Evolutionary conservation across 2,329 filamentous ascomycete genomes (phyloP).

Genomic region (Triangularia verruculosa): DNA sequence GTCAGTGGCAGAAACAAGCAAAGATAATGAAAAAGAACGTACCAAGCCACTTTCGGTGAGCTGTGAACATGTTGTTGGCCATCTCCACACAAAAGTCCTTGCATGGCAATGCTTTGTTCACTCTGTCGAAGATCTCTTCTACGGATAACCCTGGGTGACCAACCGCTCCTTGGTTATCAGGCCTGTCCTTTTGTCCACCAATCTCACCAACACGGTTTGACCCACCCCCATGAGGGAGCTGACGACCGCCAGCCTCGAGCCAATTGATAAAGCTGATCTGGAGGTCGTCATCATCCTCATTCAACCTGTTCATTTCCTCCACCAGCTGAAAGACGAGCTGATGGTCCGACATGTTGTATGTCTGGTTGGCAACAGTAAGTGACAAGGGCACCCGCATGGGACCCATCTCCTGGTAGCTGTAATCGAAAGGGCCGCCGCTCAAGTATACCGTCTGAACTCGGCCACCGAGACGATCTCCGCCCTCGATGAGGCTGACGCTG

Average conservation of each 20-base stretch:
- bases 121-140: constrained; percentile 35
- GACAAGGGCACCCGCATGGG: constrained; percentile 62
- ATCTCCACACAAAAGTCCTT: constrained; percentile 37
- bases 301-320: constrained; percentile 57
- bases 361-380: constrained; percentile 51
- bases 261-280: constrained; percentile 61
- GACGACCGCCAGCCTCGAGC: constrained; percentile 55
- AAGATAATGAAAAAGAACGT: constrained; percentile 1
- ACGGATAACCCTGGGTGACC: constrained; percentile 35
- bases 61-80: constrained; percentile 43
- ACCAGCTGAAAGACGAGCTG: constrained; percentile 63
- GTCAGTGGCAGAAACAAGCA: not conserved
- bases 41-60: constrained; percentile 40
- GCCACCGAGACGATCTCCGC: constrained; percentile 58
- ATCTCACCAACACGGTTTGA: constrained; percentile 1
- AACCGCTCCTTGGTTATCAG: constrained; percentile 50
- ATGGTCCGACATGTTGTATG: constrained; percentile 58
- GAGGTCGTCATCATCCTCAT: constrained; percentile 45
- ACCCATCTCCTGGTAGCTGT: constrained; percentile 65
- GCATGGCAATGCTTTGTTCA: constrained; percentile 37
- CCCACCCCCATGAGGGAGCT: constrained; percentile 39
- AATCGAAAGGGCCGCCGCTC: constrained; percentile 55
- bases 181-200: constrained; percentile 41
- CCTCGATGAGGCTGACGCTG: constrained; percentile 61
- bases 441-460: constrained; percentile 63